A percentile compares a stretch with the other conserved stretches of the same genome.
phyloP scores from a whole-genome alignment of 306 rosid genomes.

The Trichosanthes truncata region DNA sequence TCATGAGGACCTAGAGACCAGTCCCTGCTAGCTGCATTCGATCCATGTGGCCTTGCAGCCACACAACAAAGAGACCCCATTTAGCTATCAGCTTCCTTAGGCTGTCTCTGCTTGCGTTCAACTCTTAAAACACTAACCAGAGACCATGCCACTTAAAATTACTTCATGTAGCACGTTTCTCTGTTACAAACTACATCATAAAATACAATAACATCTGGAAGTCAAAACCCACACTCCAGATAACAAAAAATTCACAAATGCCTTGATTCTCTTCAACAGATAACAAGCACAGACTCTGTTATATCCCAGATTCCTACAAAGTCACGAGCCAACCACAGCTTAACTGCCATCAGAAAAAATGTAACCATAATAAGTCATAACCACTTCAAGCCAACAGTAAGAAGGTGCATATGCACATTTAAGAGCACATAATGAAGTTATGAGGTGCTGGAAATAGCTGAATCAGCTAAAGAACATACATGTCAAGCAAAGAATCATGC shows the following conservation, averaged over 20 bases:
- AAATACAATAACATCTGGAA: not conserved
- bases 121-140: constrained; percentile 17
- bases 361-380: not conserved
- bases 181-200: not conserved
- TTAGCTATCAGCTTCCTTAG: constrained; percentile 58
- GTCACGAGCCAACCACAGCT: not conserved
- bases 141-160: not conserved
- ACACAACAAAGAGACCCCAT: constrained; percentile 99
- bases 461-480: not conserved
- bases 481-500: not conserved
- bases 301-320: not conserved
- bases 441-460: not conserved
- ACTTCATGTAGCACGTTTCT: not conserved
- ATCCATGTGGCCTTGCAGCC: constrained; percentile 99
- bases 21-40: constrained; percentile 73
- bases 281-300: not conserved
- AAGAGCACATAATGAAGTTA: not conserved
- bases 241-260: not conserved
- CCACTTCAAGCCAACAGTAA: not conserved
- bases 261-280: not conserved
- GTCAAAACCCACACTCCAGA: not conserved
- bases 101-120: constrained; percentile 26
- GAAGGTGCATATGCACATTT: not conserved
- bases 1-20: constrained; percentile 89
- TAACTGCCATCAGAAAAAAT: not conserved